phyloP scores from a whole-genome alignment of 1,284 basidiomycete genomes.

The Albatrellus sp. region DNA sequence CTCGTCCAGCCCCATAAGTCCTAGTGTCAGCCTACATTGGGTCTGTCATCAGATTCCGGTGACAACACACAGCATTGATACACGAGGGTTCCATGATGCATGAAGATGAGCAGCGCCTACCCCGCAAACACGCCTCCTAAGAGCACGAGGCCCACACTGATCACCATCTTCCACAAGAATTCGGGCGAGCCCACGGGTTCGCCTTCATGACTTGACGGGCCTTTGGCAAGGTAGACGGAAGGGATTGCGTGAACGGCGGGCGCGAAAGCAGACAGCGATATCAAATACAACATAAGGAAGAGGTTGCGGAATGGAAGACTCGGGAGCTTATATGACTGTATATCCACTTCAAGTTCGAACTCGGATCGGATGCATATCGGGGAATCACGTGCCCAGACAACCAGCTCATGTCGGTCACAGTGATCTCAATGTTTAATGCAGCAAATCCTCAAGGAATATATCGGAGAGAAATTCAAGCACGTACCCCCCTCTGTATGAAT shows the following conservation, averaged over 20 bases:
- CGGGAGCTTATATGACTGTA: not conserved
- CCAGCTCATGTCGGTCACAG: no score
- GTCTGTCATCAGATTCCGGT: not conserved
- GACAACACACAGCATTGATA: not conserved
- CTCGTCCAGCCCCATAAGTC: constrained; percentile 91
- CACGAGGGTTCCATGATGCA: not conserved
- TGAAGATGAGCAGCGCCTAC: constrained; percentile 27
- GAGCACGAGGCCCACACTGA: constrained; percentile 60
- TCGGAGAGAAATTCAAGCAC: no score
- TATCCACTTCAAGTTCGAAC: no score
- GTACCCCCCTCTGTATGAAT: no score
- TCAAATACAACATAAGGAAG: constrained; percentile 2
- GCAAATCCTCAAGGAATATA: no score
- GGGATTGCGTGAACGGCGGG: constrained; percentile 5
- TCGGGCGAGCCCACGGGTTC: constrained; percentile 28
- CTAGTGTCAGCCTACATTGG: constrained; percentile 60
- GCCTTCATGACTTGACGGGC: constrained; percentile 10
- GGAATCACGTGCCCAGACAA: no score
- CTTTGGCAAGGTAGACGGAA: not conserved
- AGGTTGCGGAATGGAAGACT: not conserved
- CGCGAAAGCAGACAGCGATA: not conserved
- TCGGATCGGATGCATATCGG: no score
- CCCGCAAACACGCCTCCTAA: constrained; percentile 80
- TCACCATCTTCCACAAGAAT: constrained; percentile 59
- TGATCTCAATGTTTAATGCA: no score